Evolutionary conservation across 208 protist genomes (phyloP).

Genomic region (Leishmania lainsoni): DNA sequence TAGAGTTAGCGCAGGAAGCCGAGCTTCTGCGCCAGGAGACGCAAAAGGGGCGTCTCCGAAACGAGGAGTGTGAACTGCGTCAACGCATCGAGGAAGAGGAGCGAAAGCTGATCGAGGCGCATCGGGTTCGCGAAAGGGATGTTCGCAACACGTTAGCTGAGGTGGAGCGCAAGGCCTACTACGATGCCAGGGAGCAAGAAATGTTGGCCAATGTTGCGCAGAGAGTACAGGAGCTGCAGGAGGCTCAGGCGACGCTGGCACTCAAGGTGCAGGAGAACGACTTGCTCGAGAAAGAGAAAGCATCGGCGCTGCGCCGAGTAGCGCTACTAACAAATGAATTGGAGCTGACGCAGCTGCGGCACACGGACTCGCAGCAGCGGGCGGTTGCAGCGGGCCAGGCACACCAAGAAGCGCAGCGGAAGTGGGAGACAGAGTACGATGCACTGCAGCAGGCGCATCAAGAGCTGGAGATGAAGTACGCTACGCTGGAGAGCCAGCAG

Average conservation of each 20-base stretch:
- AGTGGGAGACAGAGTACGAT: slow-evolving; percentile 37
- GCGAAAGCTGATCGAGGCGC: slow-evolving; percentile 44
- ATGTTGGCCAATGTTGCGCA: slow-evolving; percentile 34
- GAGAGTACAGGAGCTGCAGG: slow-evolving; percentile 21
- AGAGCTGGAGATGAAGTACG: slow-evolving; percentile 35
- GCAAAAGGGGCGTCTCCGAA: slow-evolving; percentile 51
- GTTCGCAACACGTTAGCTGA: slow-evolving; percentile 54
- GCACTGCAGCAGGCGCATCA: slow-evolving; percentile 37
- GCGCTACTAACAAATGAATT: slow-evolving; percentile 76
- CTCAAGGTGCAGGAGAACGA: slow-evolving; percentile 55
- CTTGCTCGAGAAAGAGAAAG: slow-evolving; percentile 60
- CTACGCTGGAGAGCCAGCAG: slow-evolving; percentile 21
- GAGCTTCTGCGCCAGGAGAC: slow-evolving; percentile 52
- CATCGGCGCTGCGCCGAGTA: slow-evolving; percentile 60
- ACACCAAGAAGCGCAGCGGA: slow-evolving; percentile 26
- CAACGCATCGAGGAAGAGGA: slow-evolving; percentile 72
- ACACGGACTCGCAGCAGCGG: slow-evolving; percentile 41
- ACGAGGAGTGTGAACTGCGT: slow-evolving; percentile 58
- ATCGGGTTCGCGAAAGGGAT: slow-evolving; percentile 51
- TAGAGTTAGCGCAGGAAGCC: slow-evolving; percentile 40
- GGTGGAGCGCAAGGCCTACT: slow-evolving; percentile 40
- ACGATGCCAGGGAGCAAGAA: slow-evolving; percentile 56
- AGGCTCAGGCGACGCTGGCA: slow-evolving; percentile 23
- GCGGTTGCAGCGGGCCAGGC: slow-evolving; percentile 32
- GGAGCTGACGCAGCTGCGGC: slow-evolving; percentile 63